A percentile compares a stretch with the other conserved stretches of the same genome.
Conservation (phyloP, 2,329 filamentous ascomycete species). For the Aspergillus sp. region DNA sequence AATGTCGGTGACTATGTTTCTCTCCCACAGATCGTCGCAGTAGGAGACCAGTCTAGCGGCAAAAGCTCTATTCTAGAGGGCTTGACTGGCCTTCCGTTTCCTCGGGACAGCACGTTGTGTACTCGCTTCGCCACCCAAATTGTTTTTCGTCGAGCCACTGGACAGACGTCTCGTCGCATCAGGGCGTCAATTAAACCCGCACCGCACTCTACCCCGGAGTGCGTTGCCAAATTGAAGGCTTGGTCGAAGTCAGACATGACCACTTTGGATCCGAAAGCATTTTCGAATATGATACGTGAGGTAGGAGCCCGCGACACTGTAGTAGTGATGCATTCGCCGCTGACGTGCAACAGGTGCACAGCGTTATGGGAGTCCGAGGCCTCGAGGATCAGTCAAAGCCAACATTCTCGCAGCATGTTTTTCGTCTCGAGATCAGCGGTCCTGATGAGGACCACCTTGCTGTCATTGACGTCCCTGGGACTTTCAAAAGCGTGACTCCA, state of each 20-base stretch:
- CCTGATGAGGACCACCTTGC: conserved; percentile 42
- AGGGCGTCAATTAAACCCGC: conserved; percentile 40
- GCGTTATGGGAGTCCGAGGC: conserved; percentile 24
- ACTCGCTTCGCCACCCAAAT: conserved; percentile 51
- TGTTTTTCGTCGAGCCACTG: conserved; percentile 36
- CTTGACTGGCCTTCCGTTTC: conserved; percentile 31
- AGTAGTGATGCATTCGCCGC: background rate
- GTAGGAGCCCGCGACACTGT: conserved; percentile 14
- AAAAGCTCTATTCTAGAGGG: conserved; percentile 35
- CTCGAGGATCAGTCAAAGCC: conserved; percentile 18
- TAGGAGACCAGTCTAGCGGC: conserved; percentile 44
- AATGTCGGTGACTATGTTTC: conserved; percentile 34
- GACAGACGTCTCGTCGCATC: conserved; percentile 17
- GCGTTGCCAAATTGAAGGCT: conserved; percentile 17
- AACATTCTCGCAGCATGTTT: conserved; percentile 44
- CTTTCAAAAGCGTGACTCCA: conserved; percentile 41
- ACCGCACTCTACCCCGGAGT: conserved; percentile 19
- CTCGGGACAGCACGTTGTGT: conserved; percentile 38
- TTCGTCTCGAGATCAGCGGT: conserved; percentile 45
- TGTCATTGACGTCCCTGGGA: conserved; percentile 49
- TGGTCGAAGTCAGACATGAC: conserved; percentile 19
- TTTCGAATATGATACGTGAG: conserved; percentile 26
- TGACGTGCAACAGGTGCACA: conserved; percentile 19
- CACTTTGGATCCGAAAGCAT: conserved; percentile 18
- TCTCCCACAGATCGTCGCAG: conserved; percentile 37